A percentile compares a stretch with the other conserved stretches of the same genome.
These are phyloP conservation scores for Aureobasidium mangrovei DNA, from an alignment of 2,329 filamentous ascomycete genomes.

Conservation along the genomic window DNA sequence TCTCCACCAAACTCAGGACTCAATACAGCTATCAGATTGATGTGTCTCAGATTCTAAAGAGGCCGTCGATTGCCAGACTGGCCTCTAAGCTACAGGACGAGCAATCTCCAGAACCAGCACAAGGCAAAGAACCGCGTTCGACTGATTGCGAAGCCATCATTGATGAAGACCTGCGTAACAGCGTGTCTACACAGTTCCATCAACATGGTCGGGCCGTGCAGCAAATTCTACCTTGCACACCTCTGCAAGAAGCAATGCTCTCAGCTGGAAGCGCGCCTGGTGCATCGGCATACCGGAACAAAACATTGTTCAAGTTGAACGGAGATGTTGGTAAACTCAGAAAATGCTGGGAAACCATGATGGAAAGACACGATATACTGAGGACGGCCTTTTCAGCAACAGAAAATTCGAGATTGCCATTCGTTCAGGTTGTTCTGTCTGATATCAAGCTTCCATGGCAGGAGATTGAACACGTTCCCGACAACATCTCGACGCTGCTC, in stretches of 20 bases:
- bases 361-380: slow-evolving; percentile 63
- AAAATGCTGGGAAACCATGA: slow-evolving; percentile 54
- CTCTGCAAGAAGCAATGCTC: slow-evolving; percentile 82
- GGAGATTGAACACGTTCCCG: slow-evolving; percentile 10
- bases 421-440: slow-evolving; percentile 62
- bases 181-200: slow-evolving; percentile 13
- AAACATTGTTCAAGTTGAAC: slow-evolving; percentile 54
- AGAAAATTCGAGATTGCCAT: slow-evolving; percentile 50
- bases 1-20: slow-evolving; percentile 52
- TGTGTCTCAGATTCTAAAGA: slow-evolving; percentile 61
- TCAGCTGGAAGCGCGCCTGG: slow-evolving; percentile 42
- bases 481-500: not conserved
- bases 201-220: slow-evolving; percentile 34
- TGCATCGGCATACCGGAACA: slow-evolving; percentile 60
- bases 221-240: slow-evolving; percentile 68
- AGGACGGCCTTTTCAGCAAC: slow-evolving; percentile 68
- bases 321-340: slow-evolving; percentile 44
- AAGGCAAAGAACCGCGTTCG: not conserved
- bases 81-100: slow-evolving; percentile 28
- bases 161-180: slow-evolving; percentile 3
- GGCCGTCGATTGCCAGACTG: slow-evolving; percentile 57
- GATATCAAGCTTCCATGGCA: slow-evolving; percentile 38
- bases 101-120: slow-evolving; percentile 19
- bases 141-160: not conserved
- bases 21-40: slow-evolving; percentile 43